phyloP scores from a whole-genome alignment of 306 rosid species.

The Parietaria judaica region DNA sequence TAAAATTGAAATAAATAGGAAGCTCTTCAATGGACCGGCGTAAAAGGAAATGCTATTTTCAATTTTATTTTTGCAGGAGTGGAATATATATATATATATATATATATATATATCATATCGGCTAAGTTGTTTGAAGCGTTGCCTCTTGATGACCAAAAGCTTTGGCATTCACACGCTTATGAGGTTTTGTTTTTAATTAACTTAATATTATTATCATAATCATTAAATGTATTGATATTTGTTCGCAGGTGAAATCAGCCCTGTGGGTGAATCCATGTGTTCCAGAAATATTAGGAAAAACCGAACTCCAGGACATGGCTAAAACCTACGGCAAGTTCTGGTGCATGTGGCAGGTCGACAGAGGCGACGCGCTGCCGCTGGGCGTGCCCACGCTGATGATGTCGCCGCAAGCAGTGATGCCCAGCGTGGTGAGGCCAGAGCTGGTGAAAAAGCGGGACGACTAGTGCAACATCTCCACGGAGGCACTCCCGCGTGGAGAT shows the following conservation, averaged over 20 bases:
- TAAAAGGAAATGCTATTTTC: no score
- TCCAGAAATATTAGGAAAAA: constrained; percentile 49
- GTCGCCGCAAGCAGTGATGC: constrained; percentile 56
- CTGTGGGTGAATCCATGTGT: constrained; percentile 58
- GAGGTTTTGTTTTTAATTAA: constrained; percentile 36
- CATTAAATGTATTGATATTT: no score
- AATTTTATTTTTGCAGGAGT: constrained; percentile 27
- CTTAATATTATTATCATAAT: no score
- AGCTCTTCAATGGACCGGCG: no score
- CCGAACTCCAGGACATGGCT: constrained; percentile 55
- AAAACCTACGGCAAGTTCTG: constrained; percentile 79
- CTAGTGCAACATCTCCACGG: constrained; percentile 40
- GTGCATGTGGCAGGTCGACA: constrained; percentile 86
- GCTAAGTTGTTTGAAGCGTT: constrained; percentile 39
- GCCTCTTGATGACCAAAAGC: constrained; percentile 70
- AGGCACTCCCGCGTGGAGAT: constrained; percentile 48
- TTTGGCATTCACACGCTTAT: constrained; percentile 85
- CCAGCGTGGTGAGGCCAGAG: constrained; percentile 45
- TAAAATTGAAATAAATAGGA: no score
- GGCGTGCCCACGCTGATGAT: constrained; percentile 76
- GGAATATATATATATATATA: no score
- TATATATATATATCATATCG: constrained; percentile 40
- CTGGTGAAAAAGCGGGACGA: constrained; percentile 40
- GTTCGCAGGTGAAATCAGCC: constrained; percentile 57
- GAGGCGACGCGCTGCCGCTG: constrained; percentile 71